These are phyloP conservation scores for Paralagenidium karlingii DNA, from an alignment of 352 stramenopile genomes.

Conservation along the genomic window DNA sequence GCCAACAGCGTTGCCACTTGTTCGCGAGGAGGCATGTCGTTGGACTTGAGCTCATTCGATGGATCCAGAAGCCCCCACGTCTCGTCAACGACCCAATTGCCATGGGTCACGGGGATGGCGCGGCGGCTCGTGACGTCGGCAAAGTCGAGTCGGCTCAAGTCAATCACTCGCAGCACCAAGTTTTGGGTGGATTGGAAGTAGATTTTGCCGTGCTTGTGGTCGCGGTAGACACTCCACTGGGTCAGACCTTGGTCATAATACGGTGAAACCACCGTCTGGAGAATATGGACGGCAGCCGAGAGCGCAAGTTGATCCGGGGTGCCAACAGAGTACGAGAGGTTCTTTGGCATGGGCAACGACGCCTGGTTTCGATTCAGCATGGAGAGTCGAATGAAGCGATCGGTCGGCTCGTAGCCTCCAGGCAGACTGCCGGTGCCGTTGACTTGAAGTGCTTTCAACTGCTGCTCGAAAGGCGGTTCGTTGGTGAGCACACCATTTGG, in stretches of 20 bases:
- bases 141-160: constrained; percentile 48
- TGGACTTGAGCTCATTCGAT: constrained; percentile 22
- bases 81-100: constrained; percentile 49
- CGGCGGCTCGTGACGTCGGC: constrained; percentile 16
- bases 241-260: constrained; percentile 27
- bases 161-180: constrained; percentile 44
- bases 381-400: constrained; percentile 52
- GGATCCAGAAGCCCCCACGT: constrained; percentile 25
- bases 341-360: constrained; percentile 3
- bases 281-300: constrained; percentile 39
- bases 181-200: constrained; percentile 64
- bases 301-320: constrained; percentile 38
- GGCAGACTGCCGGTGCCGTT: constrained; percentile 18
- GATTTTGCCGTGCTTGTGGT: constrained; percentile 43
- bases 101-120: constrained; percentile 43
- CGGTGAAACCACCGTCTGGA: constrained; percentile 47
- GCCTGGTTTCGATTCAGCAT: constrained; percentile 37
- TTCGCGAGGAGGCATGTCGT: constrained; percentile 44
- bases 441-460: constrained; percentile 17
- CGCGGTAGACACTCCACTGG: constrained; percentile 56
- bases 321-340: constrained; percentile 31
- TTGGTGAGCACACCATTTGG: constrained; percentile 55
- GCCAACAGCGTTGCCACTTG: constrained; percentile 18
- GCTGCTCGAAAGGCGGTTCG: constrained; percentile 35
- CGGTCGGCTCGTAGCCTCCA: constrained; percentile 34